These are phyloP conservation scores for Porcisia deanei DNA, from an alignment of 208 protist species.

Conservation along the genomic window DNA sequence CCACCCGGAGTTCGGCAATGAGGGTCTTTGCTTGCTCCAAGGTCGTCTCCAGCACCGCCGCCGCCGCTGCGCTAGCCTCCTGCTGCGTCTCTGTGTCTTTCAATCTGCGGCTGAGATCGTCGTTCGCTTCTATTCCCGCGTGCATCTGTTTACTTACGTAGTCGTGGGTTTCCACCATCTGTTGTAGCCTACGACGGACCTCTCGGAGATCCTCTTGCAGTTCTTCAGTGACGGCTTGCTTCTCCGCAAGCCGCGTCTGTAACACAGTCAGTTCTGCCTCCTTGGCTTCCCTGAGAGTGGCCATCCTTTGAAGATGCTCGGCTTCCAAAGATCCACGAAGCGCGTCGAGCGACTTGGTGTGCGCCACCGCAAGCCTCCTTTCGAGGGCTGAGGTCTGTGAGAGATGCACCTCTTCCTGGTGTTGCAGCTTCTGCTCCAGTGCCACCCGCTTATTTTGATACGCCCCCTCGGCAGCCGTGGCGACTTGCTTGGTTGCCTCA, in stretches of 20 bases:
- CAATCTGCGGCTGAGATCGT: neutral
- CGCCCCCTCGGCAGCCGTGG: neutral
- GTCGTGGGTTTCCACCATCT: constrained; percentile 22
- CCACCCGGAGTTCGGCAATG: neutral
- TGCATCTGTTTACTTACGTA: constrained; percentile 17
- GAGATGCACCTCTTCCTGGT: neutral
- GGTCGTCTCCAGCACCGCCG: neutral
- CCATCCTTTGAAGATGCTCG: constrained; percentile 14
- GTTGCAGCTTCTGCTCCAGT: neutral
- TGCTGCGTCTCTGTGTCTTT: constrained; percentile 5
- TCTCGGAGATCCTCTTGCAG: constrained; percentile 9
- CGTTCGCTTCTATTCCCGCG: neutral
- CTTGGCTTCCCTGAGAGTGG: constrained; percentile 14
- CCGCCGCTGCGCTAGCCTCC: neutral
- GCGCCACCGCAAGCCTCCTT: neutral
- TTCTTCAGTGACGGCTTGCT: neutral
- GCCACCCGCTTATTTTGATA: neutral
- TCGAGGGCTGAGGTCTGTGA: neutral
- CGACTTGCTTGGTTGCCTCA: neutral
- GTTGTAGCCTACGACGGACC: neutral
- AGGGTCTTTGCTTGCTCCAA: neutral
- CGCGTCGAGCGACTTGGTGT: constrained; percentile 7
- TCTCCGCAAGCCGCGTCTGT: constrained; percentile 4
- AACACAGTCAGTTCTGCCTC: constrained; percentile 12
- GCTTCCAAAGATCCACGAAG: constrained; percentile 13